phyloP scores from a whole-genome alignment of 1,284 basidiomycete genomes.

The Puccinia hordei region DNA sequence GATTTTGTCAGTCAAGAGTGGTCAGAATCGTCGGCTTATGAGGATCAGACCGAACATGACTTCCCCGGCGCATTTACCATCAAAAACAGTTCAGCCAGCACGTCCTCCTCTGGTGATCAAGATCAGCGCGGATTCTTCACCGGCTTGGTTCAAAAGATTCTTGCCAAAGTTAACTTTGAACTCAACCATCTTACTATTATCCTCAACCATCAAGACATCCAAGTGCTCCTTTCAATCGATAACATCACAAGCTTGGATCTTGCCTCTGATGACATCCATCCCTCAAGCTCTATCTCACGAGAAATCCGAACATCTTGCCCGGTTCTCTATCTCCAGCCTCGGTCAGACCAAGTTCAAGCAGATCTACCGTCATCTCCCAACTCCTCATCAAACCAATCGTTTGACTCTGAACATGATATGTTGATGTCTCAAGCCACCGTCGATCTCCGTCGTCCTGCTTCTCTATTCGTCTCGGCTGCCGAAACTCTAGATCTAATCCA shows the following conservation, averaged over 20 bases:
- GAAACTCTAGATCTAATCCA: slow-evolving; percentile 14
- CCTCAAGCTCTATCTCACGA: slow-evolving; percentile 20
- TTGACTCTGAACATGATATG: slow-evolving; percentile 56
- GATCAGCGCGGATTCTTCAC: slow-evolving; percentile 47
- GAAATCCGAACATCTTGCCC: slow-evolving; percentile 32
- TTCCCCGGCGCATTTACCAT: slow-evolving; percentile 46
- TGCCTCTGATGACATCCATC: background rate
- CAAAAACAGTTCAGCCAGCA: slow-evolving; percentile 21
- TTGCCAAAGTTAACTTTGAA: slow-evolving; percentile 43
- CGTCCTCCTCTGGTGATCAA: background rate
- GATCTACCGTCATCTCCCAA: slow-evolving; percentile 14
- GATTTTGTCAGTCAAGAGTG: slow-evolving; percentile 43
- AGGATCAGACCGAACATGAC: slow-evolving; percentile 32
- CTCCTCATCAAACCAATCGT: slow-evolving; percentile 52
- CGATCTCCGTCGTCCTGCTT: slow-evolving; percentile 59
- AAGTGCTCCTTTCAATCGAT: slow-evolving; percentile 37
- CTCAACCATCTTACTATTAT: slow-evolving; percentile 18
- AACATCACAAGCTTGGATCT: slow-evolving; percentile 4
- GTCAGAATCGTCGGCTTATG: slow-evolving; percentile 4
- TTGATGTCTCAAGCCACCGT: slow-evolving; percentile 63
- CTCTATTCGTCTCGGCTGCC: background rate
- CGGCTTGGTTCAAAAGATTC: slow-evolving; percentile 41
- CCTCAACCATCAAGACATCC: slow-evolving; percentile 17
- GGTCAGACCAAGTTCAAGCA: slow-evolving; percentile 15
- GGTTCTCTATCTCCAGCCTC: slow-evolving; percentile 35